A percentile compares a stretch with the other conserved stretches of the same genome.
Conservation (phyloP, 148 eudicot genomes). For the Polygonum maritimum region DNA sequence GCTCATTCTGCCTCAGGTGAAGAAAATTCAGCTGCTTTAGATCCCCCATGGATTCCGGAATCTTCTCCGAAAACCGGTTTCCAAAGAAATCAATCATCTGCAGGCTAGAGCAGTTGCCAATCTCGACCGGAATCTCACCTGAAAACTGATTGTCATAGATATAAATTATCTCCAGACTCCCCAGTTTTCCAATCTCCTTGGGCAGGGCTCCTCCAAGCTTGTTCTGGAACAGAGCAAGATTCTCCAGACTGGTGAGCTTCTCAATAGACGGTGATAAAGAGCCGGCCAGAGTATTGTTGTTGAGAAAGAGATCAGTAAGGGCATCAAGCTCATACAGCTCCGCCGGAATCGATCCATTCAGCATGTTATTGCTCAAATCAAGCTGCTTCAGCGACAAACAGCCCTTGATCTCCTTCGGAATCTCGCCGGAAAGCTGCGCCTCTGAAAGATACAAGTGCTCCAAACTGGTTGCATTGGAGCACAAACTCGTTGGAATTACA, state of each 20-base stretch:
- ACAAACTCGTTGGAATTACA: slow-evolving; percentile 43
- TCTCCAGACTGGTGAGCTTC: slow-evolving; percentile 61
- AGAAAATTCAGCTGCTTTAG: slow-evolving; percentile 54
- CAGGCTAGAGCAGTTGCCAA: slow-evolving; percentile 90
- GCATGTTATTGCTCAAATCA: slow-evolving; percentile 85
- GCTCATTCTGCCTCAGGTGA: slow-evolving; percentile 70
- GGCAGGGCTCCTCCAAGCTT: slow-evolving; percentile 52
- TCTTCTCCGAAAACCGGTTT: slow-evolving; percentile 51
- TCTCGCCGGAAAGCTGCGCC: slow-evolving; percentile 54
- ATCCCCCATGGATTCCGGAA: slow-evolving; percentile 59
- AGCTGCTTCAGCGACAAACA: slow-evolving; percentile 53
- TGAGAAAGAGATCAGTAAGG: slow-evolving; percentile 66
- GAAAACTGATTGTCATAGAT: slow-evolving; percentile 71
- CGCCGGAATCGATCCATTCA: slow-evolving; percentile 58
- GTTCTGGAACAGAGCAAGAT: slow-evolving; percentile 61
- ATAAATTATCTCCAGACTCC: slow-evolving; percentile 46
- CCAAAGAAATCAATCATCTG: slow-evolving; percentile 89
- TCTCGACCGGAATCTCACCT: slow-evolving; percentile 70
- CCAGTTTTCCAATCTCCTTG: slow-evolving; percentile 63
- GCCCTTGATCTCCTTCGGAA: slow-evolving; percentile 45
- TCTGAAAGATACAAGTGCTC: slow-evolving; percentile 47
- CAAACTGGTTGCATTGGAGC: slow-evolving; percentile 58
- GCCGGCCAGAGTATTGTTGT: slow-evolving; percentile 72
- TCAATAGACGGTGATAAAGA: slow-evolving; percentile 45
- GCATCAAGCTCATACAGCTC: slow-evolving; percentile 46